These are phyloP conservation scores for Yarrowia porcina DNA, from an alignment of 805 yeast genomes.

Conservation along the genomic window DNA sequence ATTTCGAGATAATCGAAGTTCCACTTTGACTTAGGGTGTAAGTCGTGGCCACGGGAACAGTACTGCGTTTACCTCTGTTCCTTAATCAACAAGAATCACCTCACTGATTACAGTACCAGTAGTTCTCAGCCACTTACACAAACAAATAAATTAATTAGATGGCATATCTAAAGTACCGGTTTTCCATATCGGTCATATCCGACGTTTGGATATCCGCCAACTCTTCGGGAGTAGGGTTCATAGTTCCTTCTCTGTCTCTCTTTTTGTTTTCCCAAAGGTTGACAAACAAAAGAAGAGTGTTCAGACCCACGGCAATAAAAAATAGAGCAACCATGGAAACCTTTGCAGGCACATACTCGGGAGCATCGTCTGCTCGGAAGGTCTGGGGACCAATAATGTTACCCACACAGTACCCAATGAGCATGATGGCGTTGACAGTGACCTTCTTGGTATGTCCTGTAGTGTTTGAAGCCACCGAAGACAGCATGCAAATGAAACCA, in stretches of 20 bases:
- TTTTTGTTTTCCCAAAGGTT: not conserved
- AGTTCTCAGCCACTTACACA: not conserved
- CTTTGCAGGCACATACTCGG: not conserved
- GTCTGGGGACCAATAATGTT: slow-evolving; percentile 10
- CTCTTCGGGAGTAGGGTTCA: not conserved
- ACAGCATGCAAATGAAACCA: not conserved
- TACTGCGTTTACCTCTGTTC: too few relatives aligned
- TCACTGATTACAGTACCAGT: too few relatives aligned
- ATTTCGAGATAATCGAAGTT: too few relatives aligned
- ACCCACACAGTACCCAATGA: not conserved
- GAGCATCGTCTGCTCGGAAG: not conserved
- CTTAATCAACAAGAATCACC: not conserved
- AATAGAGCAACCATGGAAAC: not conserved
- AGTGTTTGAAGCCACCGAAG: not conserved
- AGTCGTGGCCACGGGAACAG: too few relatives aligned
- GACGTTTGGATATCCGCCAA: not conserved
- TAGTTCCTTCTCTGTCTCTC: not conserved
- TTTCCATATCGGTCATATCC: slow-evolving; percentile 4
- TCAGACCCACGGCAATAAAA: not conserved
- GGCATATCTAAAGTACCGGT: not conserved
- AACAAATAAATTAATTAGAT: not conserved
- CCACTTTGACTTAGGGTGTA: too few relatives aligned
- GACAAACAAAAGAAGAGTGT: not conserved
- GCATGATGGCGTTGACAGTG: slow-evolving; percentile 5
- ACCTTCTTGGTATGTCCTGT: slow-evolving; percentile 1